Base-by-base conservation (phyloP, 2,329 filamentous ascomycete genomes). In the Hypoxylon sp. region DNA sequence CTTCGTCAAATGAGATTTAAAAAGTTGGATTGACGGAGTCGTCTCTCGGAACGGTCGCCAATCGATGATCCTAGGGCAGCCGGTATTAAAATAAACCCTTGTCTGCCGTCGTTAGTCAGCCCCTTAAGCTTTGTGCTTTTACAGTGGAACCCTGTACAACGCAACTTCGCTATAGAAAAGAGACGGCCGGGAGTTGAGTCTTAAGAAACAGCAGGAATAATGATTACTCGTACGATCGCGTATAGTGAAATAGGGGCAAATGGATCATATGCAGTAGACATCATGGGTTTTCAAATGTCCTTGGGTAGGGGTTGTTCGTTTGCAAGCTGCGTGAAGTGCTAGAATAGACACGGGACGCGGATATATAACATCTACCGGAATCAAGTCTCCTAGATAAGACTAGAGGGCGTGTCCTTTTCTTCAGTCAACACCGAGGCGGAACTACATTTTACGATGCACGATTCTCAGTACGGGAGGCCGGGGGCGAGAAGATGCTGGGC, bases 381-480 rank as follows among this genome's bases (percentile, higher is more conserved):
- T 45, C 41, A 14, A 17, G n/a, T 45, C n/a, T 45, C 41, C 19
- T 21, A 17, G 19, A 19, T 10, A 9, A 14, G n/a, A 14, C 21
- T 50, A 50, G 46, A 50, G 21, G 25, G 19, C 11, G 10, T 9
- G 28, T 38, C 32, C 17, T 38, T 5, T 21, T 21, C 30, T 34
- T 11, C 32, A 34, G 32, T 11, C 32, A 34, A 34, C 10, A 34
- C 13, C 32, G 10, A 34, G 10, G 32, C 32, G 10, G 32, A 34
- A 34, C 3, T 13, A 34, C 10, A 13, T 10, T 34, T 34, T 13
- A 25, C 11, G 1, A 60, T 60, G 57, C 57, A 51, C 7, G 51
- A 60, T 14, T 49, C 57, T 19, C 46, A 51, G 25, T 51, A 51
- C 14, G 46, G 57, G 57, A 25, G 57, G 19, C 14, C 34, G n/a